These are phyloP conservation scores for Lentinula boryana DNA, from an alignment of 768 basidiomycete species.

Conservation along the genomic window DNA sequence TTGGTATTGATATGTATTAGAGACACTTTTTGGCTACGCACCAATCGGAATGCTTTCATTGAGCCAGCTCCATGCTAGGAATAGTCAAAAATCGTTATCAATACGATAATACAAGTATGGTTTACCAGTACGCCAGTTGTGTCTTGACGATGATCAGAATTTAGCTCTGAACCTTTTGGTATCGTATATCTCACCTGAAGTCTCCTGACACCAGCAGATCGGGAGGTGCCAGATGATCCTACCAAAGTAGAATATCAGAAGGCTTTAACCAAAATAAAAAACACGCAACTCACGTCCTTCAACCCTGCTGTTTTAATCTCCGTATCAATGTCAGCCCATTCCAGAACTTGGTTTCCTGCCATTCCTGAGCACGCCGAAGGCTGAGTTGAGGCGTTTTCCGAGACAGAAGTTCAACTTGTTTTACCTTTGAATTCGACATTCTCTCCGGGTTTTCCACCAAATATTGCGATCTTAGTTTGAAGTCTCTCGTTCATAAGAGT, in stretches of 20 bases:
- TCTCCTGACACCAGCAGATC: constrained; percentile 39
- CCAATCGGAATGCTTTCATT: constrained; percentile 27
- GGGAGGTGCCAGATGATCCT: constrained; percentile 38
- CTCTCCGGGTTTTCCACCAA: constrained; percentile 51
- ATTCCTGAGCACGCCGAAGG: constrained; percentile 27
- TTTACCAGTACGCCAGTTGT: constrained; percentile 45
- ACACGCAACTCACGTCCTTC: constrained; percentile 30
- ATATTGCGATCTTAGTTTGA: constrained; percentile 44
- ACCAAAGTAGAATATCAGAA: not conserved
- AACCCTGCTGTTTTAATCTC: constrained; percentile 56
- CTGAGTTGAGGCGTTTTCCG: not conserved
- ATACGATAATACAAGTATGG: not conserved
- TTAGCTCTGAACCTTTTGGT: not conserved
- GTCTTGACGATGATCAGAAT: constrained; percentile 16
- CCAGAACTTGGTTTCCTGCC: constrained; percentile 59
- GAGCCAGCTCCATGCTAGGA: constrained; percentile 36
- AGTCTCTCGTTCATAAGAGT: constrained; percentile 56
- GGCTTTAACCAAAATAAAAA: not conserved
- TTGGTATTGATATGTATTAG: not conserved
- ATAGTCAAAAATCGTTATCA: not conserved
- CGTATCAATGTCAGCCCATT: constrained; percentile 54
- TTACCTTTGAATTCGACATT: constrained; percentile 44
- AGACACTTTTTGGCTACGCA: not conserved
- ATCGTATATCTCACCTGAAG: constrained; percentile 27
- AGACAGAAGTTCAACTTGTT: not conserved